These are phyloP conservation scores for Spatholobus suberectus DNA, from an alignment of 306 rosid species.

Conservation along the genomic window DNA sequence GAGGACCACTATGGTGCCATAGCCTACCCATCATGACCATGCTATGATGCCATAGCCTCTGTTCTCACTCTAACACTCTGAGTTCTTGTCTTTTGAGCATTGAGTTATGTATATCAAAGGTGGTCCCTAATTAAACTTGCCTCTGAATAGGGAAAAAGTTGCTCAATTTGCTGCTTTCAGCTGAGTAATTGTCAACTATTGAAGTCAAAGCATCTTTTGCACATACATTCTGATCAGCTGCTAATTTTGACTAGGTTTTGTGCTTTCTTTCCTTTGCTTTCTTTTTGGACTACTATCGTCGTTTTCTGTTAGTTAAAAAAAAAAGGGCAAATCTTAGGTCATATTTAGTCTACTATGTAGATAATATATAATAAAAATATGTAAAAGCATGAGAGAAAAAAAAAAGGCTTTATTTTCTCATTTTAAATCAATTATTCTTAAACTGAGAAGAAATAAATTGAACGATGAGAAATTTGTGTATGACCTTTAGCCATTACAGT, in stretches of 20 bases:
- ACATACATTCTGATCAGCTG: neutral
- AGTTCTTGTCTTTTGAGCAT: conserved; percentile 5
- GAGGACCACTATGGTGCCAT: conserved; percentile 47
- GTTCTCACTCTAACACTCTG: neutral
- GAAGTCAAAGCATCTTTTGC: conserved; percentile 9
- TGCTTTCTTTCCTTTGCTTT: neutral
- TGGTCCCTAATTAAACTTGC: conserved; percentile 37
- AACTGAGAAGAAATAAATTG: neutral
- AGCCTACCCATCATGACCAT: neutral
- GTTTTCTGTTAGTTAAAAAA: neutral
- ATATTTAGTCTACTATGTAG: neutral
- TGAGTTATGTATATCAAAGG: conserved; percentile 19
- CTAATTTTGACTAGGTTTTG: conserved; percentile 32
- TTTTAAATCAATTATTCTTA: neutral
- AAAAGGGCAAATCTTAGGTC: neutral
- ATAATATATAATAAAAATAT: neutral
- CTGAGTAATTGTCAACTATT: conserved; percentile 17
- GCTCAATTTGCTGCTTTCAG: conserved; percentile 40
- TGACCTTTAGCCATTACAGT: no score
- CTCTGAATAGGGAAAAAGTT: conserved; percentile 19
- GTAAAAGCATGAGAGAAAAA: neutral
- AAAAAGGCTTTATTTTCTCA: neutral
- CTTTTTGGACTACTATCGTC: conserved; percentile 7
- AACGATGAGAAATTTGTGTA: no score
- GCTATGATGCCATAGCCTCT: neutral